Base-by-base conservation (phyloP, 2,329 filamentous ascomycete species). In the Aspergillus ochraceus region DNA sequence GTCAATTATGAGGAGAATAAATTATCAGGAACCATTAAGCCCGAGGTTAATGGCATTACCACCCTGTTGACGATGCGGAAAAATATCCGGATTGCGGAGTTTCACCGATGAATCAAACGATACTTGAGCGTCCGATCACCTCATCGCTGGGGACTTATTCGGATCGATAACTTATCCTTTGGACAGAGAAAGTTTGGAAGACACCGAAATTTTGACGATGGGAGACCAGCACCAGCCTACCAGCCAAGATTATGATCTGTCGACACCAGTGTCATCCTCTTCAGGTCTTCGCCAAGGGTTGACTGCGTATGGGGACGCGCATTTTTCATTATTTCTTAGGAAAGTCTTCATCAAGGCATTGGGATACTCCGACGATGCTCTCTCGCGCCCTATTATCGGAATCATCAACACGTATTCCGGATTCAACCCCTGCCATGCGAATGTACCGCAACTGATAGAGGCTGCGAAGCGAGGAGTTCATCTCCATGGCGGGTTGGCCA, bases 271-370 rank as follows among this genome's bases (percentile, higher is more conserved):
- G 55, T 68, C 75, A 24, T 76, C 80, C 47, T 73, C 75, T 39
- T 72, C 78, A 0, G 88, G 88, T 6, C 78, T 91, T 32, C 83
- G 87, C 6, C 86, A 87, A 65, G 86, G 86, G 1, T 81, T 91
- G 1, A 83, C 88, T 2, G 86, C 84, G 0, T 91, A 91, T 65
- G 89, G 89, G 49, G 89, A 92, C 65, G 80, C 88, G 6, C 89
- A 91, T 74, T 92, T 92, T 77, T 89, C 87, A 0, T 81, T 91
- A 2, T 91, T 91, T 68, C 80, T 91, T 0, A 83, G 89, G 36
- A 91, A 91, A 68, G 88, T 88, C 26, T 91, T 91, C 74, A 91
- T 91, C 77, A 91, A 91, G 73, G 88, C 88, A 0, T 80, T 90
- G 1, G 89, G 89, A 0, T 91, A 90, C 71, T 86, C 85, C 60